A percentile compares a stretch with the other conserved stretches of the same genome.
These are phyloP conservation scores for Rhizopus arrhizus DNA, from an alignment of 371 early-diverging fungal species.

Conservation along the genomic window DNA sequence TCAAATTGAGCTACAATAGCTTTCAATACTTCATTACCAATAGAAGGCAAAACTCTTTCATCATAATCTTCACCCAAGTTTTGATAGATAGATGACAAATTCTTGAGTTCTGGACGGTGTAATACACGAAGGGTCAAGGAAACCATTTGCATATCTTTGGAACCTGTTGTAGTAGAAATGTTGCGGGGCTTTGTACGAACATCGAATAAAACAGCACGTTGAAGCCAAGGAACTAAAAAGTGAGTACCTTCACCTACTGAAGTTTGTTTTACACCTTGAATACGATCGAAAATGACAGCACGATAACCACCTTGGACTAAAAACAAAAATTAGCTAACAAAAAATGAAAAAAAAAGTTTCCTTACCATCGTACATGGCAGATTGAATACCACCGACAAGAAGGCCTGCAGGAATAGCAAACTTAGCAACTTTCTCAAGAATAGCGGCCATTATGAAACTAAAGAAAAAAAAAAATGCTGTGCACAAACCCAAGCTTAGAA, in stretches of 20 bases:
- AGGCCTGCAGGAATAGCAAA: slow-evolving; percentile 70
- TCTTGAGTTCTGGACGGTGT: slow-evolving; percentile 84
- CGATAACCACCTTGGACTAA: slow-evolving; percentile 94
- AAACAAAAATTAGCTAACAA: slow-evolving; percentile 13
- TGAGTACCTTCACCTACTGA: slow-evolving; percentile 95
- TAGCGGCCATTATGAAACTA: slow-evolving; percentile 37
- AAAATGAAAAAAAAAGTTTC: neutral
- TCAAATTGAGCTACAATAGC: slow-evolving; percentile 98
- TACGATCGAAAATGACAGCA: slow-evolving; percentile 95
- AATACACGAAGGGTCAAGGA: slow-evolving; percentile 92
- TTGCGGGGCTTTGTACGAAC: slow-evolving; percentile 94
- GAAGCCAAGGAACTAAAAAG: slow-evolving; percentile 94
- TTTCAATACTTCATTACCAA: slow-evolving; percentile 99
- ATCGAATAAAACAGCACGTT: slow-evolving; percentile 79
- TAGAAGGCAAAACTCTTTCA: slow-evolving; percentile 96
- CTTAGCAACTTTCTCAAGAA: slow-evolving; percentile 66
- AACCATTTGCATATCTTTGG: slow-evolving; percentile 89
- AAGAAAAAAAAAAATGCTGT: no score
- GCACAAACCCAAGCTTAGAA: neutral
- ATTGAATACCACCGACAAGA: slow-evolving; percentile 69
- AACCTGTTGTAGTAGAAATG: slow-evolving; percentile 95
- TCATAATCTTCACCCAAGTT: slow-evolving; percentile 95
- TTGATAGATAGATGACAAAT: slow-evolving; percentile 86
- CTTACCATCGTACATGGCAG: slow-evolving; percentile 93
- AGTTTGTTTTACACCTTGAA: slow-evolving; percentile 85